Evolutionary conservation across 192 early-diverging fungal species (phyloP), one percentile per base, ranked within the genome.

Genomic region (Lunasporangiospora selenospora): DNA sequence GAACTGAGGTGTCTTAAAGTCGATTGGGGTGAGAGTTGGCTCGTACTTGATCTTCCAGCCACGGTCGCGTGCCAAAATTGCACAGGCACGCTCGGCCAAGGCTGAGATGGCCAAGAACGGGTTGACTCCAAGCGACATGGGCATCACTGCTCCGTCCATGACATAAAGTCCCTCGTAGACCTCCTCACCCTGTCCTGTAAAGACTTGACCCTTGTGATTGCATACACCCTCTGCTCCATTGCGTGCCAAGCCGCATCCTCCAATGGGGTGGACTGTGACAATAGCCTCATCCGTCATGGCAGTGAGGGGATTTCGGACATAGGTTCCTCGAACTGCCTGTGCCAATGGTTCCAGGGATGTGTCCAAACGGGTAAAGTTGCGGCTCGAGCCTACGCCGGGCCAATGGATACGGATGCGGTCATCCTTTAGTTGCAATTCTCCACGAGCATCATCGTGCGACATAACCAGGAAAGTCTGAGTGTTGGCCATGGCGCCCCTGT

Each of bases 171-270:
- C 76, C 27, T 82, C 64, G 23, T 82, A 66, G 27, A 82, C 81
- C 42, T 78, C 61, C 27, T 39, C 53, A 6, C 66, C 58, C 9
- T 66, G 59, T 1, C 65, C 75, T 30, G 43, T 77, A 27, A 71
- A 80, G 18, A 80, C 65, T 21, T 80, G 79, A 8, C 81, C 81
- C 58, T 82, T 82, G 53, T 82, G 76, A 53, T 82, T 82, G 43
- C 75, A 65, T 8, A 76, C 81, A 40, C 81, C 81, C 9, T 41
- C 40, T 19, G 58, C 57, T 13, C 61, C 79, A 40, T 57, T 48
- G 31, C 58, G 57, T 8, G 53, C 81, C 30, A 81, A 76, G 40
- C 53, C 30, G 53, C 79, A 81, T 8, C 81, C 81, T 36, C 81
- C 81, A 32, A 82, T 57, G 5, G 81, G 80, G 37, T 82, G 81